Conservation (phyloP, 148 eudicot genomes). For the Fagopyrum homotropicum region DNA sequence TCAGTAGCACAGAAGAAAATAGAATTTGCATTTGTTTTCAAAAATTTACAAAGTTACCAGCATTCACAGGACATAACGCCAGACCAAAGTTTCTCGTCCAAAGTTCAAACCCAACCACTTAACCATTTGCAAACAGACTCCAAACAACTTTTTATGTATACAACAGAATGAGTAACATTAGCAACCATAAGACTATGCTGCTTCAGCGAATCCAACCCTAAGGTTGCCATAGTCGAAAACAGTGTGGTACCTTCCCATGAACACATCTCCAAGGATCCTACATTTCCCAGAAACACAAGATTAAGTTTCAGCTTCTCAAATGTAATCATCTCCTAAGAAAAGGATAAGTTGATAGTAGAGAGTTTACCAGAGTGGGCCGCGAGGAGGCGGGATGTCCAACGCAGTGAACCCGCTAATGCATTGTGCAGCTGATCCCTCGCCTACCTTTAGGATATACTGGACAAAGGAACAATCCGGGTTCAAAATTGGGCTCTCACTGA, state of each 20-base stretch:
- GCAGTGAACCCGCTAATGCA: conserved; percentile 88
- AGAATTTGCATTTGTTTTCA: not conserved
- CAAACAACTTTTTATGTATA: not conserved
- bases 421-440: conserved; percentile 69
- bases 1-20: not conserved
- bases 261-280: conserved; percentile 94
- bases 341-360: not conserved
- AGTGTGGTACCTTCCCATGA: conserved; percentile 92
- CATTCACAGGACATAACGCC: not conserved
- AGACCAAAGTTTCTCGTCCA: not conserved
- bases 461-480: conserved; percentile 4
- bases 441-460: conserved; percentile 83
- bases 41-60: not conserved
- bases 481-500: not conserved
- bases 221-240: conserved; percentile 70
- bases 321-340: not conserved
- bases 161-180: not conserved
- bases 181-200: conserved; percentile 34
- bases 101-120: conserved; percentile 3
- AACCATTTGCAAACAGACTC: not conserved
- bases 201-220: conserved; percentile 81
- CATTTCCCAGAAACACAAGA: not conserved
- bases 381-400: conserved; percentile 83
- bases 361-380: conserved; percentile 86
- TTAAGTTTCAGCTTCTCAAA: not conserved